Evolutionary conservation across 192 early-diverging fungal species (phyloP).

Genomic region (Umbelopsis isabellina): DNA sequence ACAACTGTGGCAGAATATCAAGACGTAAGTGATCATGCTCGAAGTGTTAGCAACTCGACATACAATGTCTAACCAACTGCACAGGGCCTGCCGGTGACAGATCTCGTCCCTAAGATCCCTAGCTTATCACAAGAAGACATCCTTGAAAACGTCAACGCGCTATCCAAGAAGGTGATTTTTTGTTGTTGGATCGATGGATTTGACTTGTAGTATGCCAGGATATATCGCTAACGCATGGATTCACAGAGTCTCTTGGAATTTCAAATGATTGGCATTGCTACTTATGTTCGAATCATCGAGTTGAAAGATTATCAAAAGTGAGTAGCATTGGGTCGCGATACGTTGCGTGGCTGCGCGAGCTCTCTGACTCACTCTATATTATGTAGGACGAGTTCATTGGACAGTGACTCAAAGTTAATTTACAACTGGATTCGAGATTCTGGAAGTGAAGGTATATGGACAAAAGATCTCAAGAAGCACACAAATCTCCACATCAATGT

Average conservation of each 20-base stretch:
- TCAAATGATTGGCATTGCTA: neutral
- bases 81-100: neutral
- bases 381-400: constrained; percentile 50
- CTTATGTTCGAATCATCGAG: constrained; percentile 7
- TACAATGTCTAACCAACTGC: neutral
- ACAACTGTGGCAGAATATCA: neutral
- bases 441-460: constrained; percentile 83
- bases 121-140: neutral
- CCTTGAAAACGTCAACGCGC: constrained; percentile 15
- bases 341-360: neutral
- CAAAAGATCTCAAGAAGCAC: constrained; percentile 77
- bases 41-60: neutral
- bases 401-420: constrained; percentile 74
- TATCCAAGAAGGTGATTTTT: constrained; percentile 22
- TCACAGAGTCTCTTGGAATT: constrained; percentile 19
- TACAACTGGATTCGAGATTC: constrained; percentile 83
- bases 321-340: neutral
- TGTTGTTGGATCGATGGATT: neutral
- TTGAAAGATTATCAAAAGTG: constrained; percentile 24
- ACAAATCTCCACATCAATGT: constrained; percentile 78
- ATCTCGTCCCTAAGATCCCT: neutral
- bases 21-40: neutral
- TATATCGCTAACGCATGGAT: neutral
- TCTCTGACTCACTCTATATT: constrained; percentile 25
- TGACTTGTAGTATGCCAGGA: neutral